phyloP scores from a whole-genome alignment of 371 early-diverging fungal genomes.

The Phascolomyces articulosus region DNA sequence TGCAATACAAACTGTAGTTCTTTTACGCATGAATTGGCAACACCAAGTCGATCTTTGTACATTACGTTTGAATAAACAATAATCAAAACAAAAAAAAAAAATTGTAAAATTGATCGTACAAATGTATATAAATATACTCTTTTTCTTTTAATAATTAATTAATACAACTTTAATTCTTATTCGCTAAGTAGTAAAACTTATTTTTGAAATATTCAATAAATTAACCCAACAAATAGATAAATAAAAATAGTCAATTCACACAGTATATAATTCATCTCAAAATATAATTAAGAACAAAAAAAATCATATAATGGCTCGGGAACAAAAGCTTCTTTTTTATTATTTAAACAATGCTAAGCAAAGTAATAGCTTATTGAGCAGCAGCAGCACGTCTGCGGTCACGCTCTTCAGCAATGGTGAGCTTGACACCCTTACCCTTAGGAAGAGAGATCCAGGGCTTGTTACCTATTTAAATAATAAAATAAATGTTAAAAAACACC shows the following conservation, averaged over 20 bases:
- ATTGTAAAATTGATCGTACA: neutral
- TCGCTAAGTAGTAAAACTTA: no score
- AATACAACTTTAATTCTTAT: no score
- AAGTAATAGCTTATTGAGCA: conserved; percentile 28
- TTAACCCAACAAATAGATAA: no score
- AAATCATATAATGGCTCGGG: conserved; percentile 6
- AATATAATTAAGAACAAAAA: neutral
- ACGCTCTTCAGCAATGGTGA: conserved; percentile 98
- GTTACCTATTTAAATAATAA: conserved; percentile 24
- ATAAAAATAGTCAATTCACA: no score
- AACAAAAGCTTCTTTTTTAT: neutral
- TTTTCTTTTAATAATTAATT: no score
- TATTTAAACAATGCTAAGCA: neutral
- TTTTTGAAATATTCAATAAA: no score
- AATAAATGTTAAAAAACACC: neutral
- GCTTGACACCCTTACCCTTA: conserved; percentile 98
- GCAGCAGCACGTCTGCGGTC: conserved; percentile 79
- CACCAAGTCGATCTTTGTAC: neutral
- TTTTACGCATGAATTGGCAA: conserved; percentile 4
- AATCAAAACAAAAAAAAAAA: neutral
- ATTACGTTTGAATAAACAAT: neutral
- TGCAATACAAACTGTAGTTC: neutral
- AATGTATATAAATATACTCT: no score
- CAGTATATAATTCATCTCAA: no score
- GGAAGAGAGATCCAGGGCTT: conserved; percentile 92